These are phyloP conservation scores for Plasmodium vinckei DNA, from an alignment of 169 alveolate species.

Conservation along the genomic window DNA sequence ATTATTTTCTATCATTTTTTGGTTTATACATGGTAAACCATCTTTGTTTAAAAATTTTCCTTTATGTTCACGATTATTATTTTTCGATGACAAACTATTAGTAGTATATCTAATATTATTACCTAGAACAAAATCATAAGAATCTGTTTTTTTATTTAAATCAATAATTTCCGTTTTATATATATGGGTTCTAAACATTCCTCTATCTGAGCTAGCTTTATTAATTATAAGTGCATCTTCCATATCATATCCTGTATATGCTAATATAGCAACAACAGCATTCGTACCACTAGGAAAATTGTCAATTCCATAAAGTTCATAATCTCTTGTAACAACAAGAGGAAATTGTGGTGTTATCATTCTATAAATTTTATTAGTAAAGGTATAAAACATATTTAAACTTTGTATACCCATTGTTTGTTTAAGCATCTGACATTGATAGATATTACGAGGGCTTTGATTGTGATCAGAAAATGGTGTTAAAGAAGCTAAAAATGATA, in stretches of 20 bases:
- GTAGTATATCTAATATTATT: constrained; percentile 67
- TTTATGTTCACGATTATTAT: constrained; percentile 5
- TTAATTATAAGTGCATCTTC: constrained; percentile 99
- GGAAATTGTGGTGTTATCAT: constrained; percentile 98
- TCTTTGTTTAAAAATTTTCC: constrained; percentile 58
- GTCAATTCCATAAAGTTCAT: constrained; percentile 94
- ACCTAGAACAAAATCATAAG: constrained; percentile 43
- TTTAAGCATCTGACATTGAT: constrained; percentile 99
- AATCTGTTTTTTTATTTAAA: constrained; percentile 67
- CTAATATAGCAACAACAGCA: constrained; percentile 99
- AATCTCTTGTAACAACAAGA: constrained; percentile 95
- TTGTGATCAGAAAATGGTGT: constrained; percentile 99
- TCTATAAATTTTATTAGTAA: constrained; percentile 96
- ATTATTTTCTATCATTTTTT: constrained; percentile 82
- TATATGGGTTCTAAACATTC: constrained; percentile 97
- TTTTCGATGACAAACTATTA: neutral
- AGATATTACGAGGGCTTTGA: constrained; percentile 99
- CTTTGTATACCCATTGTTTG: constrained; percentile 99
- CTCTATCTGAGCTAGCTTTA: constrained; percentile 99
- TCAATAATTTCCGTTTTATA: constrained; percentile 94
- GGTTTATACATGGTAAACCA: constrained; percentile 92
- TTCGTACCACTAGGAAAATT: constrained; percentile 99
- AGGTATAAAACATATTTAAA: constrained; percentile 95
- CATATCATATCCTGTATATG: constrained; percentile 99
- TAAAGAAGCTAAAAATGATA: constrained; percentile 96